Percentiles rank a stretch among this genome's conserved stretches.
phyloP scores from a whole-genome alignment of 257 asterid genomes.

The Solanum arcanum region DNA sequence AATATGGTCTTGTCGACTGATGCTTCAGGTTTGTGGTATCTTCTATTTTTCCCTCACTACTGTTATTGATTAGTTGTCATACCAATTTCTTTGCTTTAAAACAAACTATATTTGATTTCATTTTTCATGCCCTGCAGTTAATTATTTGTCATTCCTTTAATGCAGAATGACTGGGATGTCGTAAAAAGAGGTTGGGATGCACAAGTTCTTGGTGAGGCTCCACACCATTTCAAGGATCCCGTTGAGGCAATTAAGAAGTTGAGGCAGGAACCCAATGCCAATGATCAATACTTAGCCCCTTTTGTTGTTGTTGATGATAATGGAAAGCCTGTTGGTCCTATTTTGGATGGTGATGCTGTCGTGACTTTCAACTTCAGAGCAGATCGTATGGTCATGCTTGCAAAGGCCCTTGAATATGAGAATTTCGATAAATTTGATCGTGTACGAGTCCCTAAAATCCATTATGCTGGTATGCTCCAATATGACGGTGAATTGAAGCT shows the following conservation, averaged over 20 bases:
- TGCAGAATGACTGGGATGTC: slow-evolving; percentile 89
- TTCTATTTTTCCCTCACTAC: neutral
- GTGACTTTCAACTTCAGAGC: slow-evolving; percentile 93
- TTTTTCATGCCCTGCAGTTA: neutral
- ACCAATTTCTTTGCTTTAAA: neutral
- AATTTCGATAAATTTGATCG: slow-evolving; percentile 80
- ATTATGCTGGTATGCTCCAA: slow-evolving; percentile 96
- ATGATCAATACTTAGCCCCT: slow-evolving; percentile 78
- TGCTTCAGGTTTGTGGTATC: neutral
- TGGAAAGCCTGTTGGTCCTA: slow-evolving; percentile 87
- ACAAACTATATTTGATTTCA: neutral
- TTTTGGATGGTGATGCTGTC: slow-evolving; percentile 93
- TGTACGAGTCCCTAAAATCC: slow-evolving; percentile 72
- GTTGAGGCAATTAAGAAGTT: slow-evolving; percentile 85
- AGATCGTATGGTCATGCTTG: slow-evolving; percentile 93
- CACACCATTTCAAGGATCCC: slow-evolving; percentile 60
- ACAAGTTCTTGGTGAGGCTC: slow-evolving; percentile 97
- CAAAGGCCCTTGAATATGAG: slow-evolving; percentile 78
- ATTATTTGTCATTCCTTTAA: neutral
- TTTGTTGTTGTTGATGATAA: slow-evolving; percentile 82
- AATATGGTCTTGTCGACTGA: neutral
- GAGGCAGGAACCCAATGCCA: slow-evolving; percentile 55
- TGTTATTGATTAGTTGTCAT: neutral
- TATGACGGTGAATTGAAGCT: slow-evolving; percentile 97
- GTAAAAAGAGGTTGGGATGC: slow-evolving; percentile 98